phyloP scores from a whole-genome alignment of 257 asterid species.

The Fraxinus americana region DNA sequence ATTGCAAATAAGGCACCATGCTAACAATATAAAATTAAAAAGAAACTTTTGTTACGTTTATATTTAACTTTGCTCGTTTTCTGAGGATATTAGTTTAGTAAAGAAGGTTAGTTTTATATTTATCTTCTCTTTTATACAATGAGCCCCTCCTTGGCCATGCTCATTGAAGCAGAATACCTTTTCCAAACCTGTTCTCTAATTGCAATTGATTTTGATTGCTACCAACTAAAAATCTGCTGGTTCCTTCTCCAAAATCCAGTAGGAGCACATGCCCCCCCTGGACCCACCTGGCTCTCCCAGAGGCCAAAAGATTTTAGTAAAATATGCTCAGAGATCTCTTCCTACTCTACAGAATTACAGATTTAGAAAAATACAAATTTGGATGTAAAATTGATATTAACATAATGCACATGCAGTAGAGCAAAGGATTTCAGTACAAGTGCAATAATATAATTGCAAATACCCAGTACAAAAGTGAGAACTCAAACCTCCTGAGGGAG shows the following conservation, averaged over 20 bases:
- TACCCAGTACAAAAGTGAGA: conserved; percentile 13
- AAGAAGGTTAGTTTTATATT: not conserved
- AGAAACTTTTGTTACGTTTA: not conserved
- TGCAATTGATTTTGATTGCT: too few species aligned
- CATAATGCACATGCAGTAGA: not conserved
- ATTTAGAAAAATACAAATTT: not conserved
- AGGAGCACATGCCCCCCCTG: too few species aligned
- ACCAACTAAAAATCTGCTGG: too few species aligned
- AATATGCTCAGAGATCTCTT: not conserved
- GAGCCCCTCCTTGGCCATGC: too few species aligned
- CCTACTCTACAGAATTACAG: not conserved
- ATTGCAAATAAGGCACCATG: not conserved
- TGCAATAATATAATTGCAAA: conserved; percentile 3
- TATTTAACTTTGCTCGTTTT: not conserved
- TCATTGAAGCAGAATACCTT: too few species aligned
- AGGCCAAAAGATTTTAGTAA: not conserved
- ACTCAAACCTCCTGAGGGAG: conserved; percentile 92
- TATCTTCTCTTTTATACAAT: not conserved
- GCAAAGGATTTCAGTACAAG: not conserved
- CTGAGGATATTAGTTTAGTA: not conserved
- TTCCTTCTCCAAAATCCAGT: too few species aligned
- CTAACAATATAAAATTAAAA: not conserved
- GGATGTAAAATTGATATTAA: not conserved
- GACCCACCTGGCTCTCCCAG: too few species aligned
- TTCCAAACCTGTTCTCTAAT: too few species aligned